phyloP scores from a whole-genome alignment of 306 rosid species.

The Cucurbita pepo region DNA sequence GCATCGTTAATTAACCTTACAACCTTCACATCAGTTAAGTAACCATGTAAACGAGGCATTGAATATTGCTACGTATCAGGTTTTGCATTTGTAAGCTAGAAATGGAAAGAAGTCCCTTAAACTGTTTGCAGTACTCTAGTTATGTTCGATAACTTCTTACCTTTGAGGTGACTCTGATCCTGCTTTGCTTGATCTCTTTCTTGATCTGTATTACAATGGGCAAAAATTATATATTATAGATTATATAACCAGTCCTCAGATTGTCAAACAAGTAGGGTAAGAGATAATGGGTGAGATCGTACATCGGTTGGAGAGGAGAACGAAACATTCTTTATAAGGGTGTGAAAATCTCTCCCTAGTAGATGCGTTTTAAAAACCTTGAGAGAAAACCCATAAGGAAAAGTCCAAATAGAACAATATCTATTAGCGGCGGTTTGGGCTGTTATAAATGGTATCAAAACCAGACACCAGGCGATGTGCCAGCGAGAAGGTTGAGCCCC shows the following conservation, averaged over 20 bases:
- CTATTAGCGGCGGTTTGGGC: too few relatives aligned
- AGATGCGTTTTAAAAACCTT: too few relatives aligned
- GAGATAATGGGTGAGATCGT: neutral
- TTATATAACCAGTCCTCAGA: neutral
- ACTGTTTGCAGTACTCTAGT: neutral
- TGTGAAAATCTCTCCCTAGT: too few relatives aligned
- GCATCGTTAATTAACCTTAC: conserved; percentile 63
- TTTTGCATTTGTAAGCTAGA: neutral
- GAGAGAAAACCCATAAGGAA: too few relatives aligned
- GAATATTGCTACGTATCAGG: neutral
- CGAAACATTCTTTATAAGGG: too few relatives aligned
- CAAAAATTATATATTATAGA: neutral
- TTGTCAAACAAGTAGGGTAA: neutral
- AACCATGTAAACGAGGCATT: conserved; percentile 15
- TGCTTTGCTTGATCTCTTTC: conserved; percentile 84
- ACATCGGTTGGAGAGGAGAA: too few relatives aligned
- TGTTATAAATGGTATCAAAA: too few relatives aligned
- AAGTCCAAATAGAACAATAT: too few relatives aligned
- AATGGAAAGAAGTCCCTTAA: neutral
- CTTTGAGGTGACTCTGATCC: conserved; percentile 81
- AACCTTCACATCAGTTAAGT: conserved; percentile 44
- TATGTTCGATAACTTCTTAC: conserved; percentile 23
- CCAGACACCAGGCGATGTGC: too few relatives aligned
- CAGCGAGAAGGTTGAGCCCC: too few relatives aligned
- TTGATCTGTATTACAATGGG: conserved; percentile 44